Conservation (phyloP, 768 basidiomycete genomes). For the Amanita rimosa region DNA sequence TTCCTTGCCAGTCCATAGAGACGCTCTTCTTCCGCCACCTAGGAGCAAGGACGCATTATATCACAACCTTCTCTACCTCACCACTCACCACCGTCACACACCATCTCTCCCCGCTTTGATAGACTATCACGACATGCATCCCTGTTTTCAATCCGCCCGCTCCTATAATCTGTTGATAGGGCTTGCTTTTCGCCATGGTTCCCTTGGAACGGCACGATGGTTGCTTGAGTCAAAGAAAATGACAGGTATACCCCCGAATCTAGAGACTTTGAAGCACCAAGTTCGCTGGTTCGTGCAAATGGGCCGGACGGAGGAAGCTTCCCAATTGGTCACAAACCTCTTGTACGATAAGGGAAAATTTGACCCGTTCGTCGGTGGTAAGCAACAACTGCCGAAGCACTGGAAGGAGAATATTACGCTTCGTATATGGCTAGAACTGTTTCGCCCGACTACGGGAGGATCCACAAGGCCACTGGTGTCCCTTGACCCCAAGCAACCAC, state of each 20-base stretch:
- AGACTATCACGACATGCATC: slow-evolving; percentile 35
- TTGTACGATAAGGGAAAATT: slow-evolving; percentile 9
- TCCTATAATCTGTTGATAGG: slow-evolving; percentile 35
- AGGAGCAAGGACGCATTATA: slow-evolving; percentile 25
- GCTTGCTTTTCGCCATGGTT: slow-evolving; percentile 39
- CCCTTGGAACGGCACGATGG: slow-evolving; percentile 31
- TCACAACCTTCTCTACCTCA: slow-evolving; percentile 28
- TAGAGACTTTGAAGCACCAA: slow-evolving; percentile 46
- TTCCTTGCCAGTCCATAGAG: not conserved
- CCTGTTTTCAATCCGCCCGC: slow-evolving; percentile 24
- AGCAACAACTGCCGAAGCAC: not conserved
- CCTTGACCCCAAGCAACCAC: not conserved
- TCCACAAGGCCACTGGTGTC: not conserved
- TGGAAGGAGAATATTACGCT: slow-evolving; percentile 23
- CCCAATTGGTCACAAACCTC: slow-evolving; percentile 26
- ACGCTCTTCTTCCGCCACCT: slow-evolving; percentile 13
- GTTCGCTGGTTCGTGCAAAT: slow-evolving; percentile 45
- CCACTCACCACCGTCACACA: slow-evolving; percentile 17
- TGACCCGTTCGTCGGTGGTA: not conserved
- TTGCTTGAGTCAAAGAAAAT: slow-evolving; percentile 38
- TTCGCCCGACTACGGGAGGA: slow-evolving; percentile 29
- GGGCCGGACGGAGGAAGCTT: slow-evolving; percentile 49
- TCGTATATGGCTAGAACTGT: slow-evolving; percentile 53
- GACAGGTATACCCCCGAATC: slow-evolving; percentile 28
- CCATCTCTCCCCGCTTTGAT: slow-evolving; percentile 27